phyloP scores from a whole-genome alignment of 1,284 basidiomycete species.

The Ceratobasidium sp. region DNA sequence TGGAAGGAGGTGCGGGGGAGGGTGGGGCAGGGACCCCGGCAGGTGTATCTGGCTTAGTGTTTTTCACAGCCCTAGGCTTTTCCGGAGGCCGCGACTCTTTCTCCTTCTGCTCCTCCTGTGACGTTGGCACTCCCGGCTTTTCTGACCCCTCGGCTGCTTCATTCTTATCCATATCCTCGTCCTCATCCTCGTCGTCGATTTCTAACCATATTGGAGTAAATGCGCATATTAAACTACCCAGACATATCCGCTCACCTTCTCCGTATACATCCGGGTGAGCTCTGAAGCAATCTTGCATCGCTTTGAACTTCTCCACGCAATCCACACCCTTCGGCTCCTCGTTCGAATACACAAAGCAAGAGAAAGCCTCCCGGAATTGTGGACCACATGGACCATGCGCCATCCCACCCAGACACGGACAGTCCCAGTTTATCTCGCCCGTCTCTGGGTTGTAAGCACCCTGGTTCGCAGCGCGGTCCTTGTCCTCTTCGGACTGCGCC shows the following conservation, averaged over 20 bases:
- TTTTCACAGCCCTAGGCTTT: background rate
- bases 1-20: background rate
- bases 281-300: slow-evolving; percentile 98
- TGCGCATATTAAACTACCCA: background rate
- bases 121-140: background rate
- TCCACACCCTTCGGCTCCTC: slow-evolving; percentile 97
- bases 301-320: slow-evolving; percentile 97
- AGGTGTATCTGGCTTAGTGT: background rate
- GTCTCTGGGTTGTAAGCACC: slow-evolving; percentile 86
- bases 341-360: slow-evolving; percentile 96
- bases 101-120: background rate
- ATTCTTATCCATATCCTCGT: no score
- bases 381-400: slow-evolving; percentile 95
- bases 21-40: slow-evolving; percentile 12
- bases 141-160: background rate
- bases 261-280: slow-evolving; percentile 95
- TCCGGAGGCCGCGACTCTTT: background rate
- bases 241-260: slow-evolving; percentile 72
- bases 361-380: slow-evolving; percentile 96
- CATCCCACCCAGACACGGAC: slow-evolving; percentile 98
- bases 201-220: slow-evolving; percentile 14
- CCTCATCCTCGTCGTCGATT: slow-evolving; percentile 33
- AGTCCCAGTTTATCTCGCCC: slow-evolving; percentile 99
- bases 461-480: slow-evolving; percentile 27
- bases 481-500: background rate